phyloP scores from a whole-genome alignment of 352 stramenopile genomes.

The Phytopythium montanum region DNA sequence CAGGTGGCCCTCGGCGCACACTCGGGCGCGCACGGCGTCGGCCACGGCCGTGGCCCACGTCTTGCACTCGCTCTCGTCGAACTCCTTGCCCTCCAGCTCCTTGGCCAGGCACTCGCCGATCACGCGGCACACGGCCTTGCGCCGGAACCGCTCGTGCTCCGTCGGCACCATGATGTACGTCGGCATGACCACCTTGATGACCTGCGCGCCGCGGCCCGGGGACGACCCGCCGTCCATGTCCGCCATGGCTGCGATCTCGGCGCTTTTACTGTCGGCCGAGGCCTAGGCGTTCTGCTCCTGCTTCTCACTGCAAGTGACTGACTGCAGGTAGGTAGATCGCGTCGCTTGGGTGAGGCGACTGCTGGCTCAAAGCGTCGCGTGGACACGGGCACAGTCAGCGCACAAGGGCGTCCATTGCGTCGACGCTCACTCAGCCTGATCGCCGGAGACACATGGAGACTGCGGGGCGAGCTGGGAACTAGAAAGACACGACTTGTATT shows the following conservation, averaged over 20 bases:
- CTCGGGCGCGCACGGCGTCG: conserved; percentile 56
- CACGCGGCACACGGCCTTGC: conserved; percentile 71
- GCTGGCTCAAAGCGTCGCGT: not conserved
- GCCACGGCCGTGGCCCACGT: conserved; percentile 61
- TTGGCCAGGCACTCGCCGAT: conserved; percentile 63
- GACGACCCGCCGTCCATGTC: conserved; percentile 37
- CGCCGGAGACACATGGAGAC: not conserved
- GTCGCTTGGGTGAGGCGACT: not conserved
- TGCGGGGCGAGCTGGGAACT: not conserved
- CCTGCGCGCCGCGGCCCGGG: conserved; percentile 35
- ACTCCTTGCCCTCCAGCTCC: conserved; percentile 72
- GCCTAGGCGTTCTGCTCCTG: no score
- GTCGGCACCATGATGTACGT: conserved; percentile 84
- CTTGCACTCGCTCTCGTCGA: conserved; percentile 68
- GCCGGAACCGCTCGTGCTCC: conserved; percentile 77
- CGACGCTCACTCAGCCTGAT: not conserved
- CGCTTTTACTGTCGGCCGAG: no score
- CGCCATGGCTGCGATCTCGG: conserved; percentile 27
- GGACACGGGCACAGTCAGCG: not conserved
- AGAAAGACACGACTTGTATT: conserved; percentile 5
- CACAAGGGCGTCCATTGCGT: not conserved
- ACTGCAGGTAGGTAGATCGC: not conserved
- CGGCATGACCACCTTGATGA: conserved; percentile 81
- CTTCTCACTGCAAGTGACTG: no score
- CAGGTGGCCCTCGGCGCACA: conserved; percentile 65